Conservation (phyloP, 2,329 filamentous ascomycete genomes). For the Cryphonectria carpinicola region DNA sequence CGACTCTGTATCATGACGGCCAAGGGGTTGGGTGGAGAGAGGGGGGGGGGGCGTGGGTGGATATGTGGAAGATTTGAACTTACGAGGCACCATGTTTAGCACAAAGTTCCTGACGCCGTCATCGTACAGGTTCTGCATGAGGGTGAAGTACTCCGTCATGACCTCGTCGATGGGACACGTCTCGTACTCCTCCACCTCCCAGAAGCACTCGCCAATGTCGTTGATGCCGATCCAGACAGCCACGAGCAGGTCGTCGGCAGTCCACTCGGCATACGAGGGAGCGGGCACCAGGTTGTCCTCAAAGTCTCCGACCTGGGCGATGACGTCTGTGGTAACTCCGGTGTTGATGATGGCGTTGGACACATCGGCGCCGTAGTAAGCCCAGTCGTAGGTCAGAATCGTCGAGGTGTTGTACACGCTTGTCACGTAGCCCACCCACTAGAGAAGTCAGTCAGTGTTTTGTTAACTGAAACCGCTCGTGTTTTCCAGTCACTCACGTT, state of each 20-base stretch:
- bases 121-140: slow-evolving; percentile 26
- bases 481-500: slow-evolving; percentile 14
- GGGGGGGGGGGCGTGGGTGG: neutral
- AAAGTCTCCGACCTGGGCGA: slow-evolving; percentile 26
- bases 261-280: slow-evolving; percentile 24
- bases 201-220: slow-evolving; percentile 28
- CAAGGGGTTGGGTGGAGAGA: neutral
- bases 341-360: slow-evolving; percentile 29
- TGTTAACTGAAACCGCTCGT: neutral
- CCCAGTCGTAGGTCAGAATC: slow-evolving; percentile 26
- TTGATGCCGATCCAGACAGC: slow-evolving; percentile 29
- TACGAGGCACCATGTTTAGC: slow-evolving; percentile 24
- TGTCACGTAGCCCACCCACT: slow-evolving; percentile 28
- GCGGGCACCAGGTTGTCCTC: slow-evolving; percentile 25
- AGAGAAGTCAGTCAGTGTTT: neutral
- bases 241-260: slow-evolving; percentile 24
- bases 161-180: slow-evolving; percentile 27
- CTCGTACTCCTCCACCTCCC: slow-evolving; percentile 15
- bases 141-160: slow-evolving; percentile 24
- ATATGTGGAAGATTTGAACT: neutral
- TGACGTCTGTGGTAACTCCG: slow-evolving; percentile 26
- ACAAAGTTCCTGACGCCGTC: slow-evolving; percentile 28
- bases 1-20: neutral
- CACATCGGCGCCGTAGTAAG: slow-evolving; percentile 27
- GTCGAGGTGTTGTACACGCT: slow-evolving; percentile 26